A percentile compares a stretch with the other conserved stretches of the same genome.
phyloP scores from a whole-genome alignment of 352 stramenopile species.

The Pythium insidiosum region DNA sequence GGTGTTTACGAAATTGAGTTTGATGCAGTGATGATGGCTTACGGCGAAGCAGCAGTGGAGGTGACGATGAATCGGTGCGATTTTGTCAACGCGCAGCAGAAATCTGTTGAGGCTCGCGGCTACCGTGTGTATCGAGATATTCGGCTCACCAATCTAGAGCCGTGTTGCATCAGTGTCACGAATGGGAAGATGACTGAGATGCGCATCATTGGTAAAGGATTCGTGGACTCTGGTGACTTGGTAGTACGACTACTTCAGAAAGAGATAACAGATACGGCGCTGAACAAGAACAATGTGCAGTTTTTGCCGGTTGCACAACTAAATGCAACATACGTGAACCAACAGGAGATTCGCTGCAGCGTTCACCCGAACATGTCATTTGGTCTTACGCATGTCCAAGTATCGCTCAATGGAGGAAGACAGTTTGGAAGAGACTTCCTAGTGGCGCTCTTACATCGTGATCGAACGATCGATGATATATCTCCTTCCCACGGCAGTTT shows the following conservation, averaged over 20 bases:
- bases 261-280: slow-evolving; percentile 13
- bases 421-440: slow-evolving; percentile 40
- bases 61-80: slow-evolving; percentile 45
- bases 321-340: slow-evolving; percentile 36
- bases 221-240: slow-evolving; percentile 56
- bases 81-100: slow-evolving; percentile 36
- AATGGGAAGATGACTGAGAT: slow-evolving; percentile 48
- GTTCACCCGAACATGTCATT: slow-evolving; percentile 62
- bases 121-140: slow-evolving; percentile 52
- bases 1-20: slow-evolving; percentile 61
- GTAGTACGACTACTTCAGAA: slow-evolving; percentile 39
- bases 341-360: slow-evolving; percentile 44
- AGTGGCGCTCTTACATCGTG: slow-evolving; percentile 36
- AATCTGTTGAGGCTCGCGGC: slow-evolving; percentile 23
- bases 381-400: slow-evolving; percentile 38
- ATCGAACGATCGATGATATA: slow-evolving; percentile 29
- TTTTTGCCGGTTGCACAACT: slow-evolving; percentile 29
- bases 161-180: slow-evolving; percentile 47
- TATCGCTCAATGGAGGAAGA: slow-evolving; percentile 56
- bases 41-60: slow-evolving; percentile 35
- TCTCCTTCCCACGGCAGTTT: slow-evolving; percentile 30
- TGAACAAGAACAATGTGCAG: background rate
- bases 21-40: slow-evolving; percentile 41
- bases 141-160: slow-evolving; percentile 31
- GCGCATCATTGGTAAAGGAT: slow-evolving; percentile 39